Evolutionary conservation across 2,329 filamentous ascomycete genomes (phyloP).

Genomic region (Aureobasidium leucospermi): DNA sequence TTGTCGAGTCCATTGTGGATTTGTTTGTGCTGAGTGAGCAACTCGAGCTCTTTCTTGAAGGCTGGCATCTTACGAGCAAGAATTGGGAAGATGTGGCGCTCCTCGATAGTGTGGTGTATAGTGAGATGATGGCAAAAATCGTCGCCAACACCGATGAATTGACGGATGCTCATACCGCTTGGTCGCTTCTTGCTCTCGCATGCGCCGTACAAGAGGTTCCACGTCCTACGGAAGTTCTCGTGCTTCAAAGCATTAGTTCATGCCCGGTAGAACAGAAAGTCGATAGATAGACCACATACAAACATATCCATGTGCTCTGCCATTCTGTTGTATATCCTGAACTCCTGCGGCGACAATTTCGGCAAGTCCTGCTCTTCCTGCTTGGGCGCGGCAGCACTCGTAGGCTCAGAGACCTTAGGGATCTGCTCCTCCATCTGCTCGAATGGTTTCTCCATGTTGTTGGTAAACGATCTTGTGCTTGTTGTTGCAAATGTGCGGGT

Average conservation of each 20-base stretch:
- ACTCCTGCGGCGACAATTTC: conserved; percentile 59
- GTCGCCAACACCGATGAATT: conserved; percentile 62
- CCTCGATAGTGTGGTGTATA: conserved; percentile 76
- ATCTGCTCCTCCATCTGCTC: conserved; percentile 22
- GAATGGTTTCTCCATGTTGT: conserved; percentile 19
- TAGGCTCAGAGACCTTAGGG: conserved; percentile 18
- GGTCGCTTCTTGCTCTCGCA: conserved; percentile 55
- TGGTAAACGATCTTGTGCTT: conserved; percentile 4
- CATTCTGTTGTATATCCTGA: conserved; percentile 62
- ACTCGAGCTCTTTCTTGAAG: conserved; percentile 58
- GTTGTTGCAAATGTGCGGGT: background rate
- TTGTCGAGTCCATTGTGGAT: conserved; percentile 58
- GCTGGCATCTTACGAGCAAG: conserved; percentile 73
- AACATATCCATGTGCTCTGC: conserved; percentile 69
- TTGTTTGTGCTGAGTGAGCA: conserved; percentile 66
- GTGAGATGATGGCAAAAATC: conserved; percentile 64
- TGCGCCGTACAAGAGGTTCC: conserved; percentile 63
- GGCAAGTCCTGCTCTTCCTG: conserved; percentile 41
- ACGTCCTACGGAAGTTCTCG: conserved; percentile 66
- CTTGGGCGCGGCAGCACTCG: conserved; percentile 17
- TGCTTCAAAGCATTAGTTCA: conserved; percentile 28
- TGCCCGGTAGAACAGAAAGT: background rate
- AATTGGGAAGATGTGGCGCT: conserved; percentile 70
- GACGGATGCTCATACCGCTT: conserved; percentile 54
- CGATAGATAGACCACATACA: conserved; percentile 38